Conservation (phyloP, 1,139 yeast genomes). For the Pichia terricola region DNA sequence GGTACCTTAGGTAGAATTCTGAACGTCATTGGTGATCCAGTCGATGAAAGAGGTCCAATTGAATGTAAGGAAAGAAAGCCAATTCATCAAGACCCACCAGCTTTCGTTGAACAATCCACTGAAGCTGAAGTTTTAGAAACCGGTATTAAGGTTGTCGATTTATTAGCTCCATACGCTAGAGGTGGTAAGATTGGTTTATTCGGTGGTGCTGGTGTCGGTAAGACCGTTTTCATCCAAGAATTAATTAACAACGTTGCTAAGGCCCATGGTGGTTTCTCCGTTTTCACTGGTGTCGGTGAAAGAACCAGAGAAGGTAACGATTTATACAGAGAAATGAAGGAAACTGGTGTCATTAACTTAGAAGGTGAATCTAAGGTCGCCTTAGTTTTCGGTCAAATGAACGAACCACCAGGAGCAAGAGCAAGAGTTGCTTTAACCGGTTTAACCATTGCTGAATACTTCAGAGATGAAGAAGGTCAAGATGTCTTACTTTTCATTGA, state of each 20-base stretch:
- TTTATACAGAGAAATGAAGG: slow-evolving; percentile 99
- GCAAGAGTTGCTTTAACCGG: slow-evolving; percentile 99
- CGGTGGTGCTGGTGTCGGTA: slow-evolving; percentile 99
- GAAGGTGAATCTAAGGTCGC: slow-evolving; percentile 99
- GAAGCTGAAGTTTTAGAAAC: slow-evolving; percentile 97
- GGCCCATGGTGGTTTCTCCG: slow-evolving; percentile 99
- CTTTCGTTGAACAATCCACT: slow-evolving; percentile 94
- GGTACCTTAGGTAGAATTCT: slow-evolving; percentile 98
- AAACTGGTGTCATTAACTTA: slow-evolving; percentile 98
- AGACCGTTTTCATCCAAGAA: slow-evolving; percentile 99
- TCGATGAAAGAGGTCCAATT: slow-evolving; percentile 99
- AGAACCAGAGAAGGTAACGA: slow-evolving; percentile 99
- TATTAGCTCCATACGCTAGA: slow-evolving; percentile 99
- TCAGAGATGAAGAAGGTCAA: slow-evolving; percentile 99
- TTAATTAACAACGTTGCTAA: slow-evolving; percentile 99
- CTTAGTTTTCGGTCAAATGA: slow-evolving; percentile 99
- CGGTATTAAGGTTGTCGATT: slow-evolving; percentile 99
- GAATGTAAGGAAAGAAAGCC: slow-evolving; percentile 89
- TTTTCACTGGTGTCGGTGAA: slow-evolving; percentile 99
- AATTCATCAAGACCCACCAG: slow-evolving; percentile 96
- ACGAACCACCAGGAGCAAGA: slow-evolving; percentile 99
- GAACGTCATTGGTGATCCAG: slow-evolving; percentile 98
- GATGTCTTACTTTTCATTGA: slow-evolving; percentile 99
- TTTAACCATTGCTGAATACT: slow-evolving; percentile 99
- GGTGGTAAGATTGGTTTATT: slow-evolving; percentile 99